Evolutionary conservation across 2,329 filamentous ascomycete species (phyloP).

Genomic region (Aspergillus sp.): DNA sequence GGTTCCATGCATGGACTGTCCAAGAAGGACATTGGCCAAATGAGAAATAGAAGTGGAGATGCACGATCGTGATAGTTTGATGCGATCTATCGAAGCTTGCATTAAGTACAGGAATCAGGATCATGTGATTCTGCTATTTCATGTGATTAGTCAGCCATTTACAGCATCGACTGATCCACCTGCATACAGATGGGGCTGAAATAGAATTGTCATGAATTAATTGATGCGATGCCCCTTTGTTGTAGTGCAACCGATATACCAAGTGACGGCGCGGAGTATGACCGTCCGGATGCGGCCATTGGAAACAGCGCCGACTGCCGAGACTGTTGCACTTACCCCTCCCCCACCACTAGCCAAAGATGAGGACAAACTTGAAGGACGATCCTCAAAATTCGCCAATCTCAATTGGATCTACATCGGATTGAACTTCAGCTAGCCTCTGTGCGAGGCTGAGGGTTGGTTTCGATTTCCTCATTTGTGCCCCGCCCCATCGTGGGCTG

Average conservation of each 20-base stretch:
- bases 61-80: background rate
- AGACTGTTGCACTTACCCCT: background rate
- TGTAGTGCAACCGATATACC: background rate
- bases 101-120: too few species aligned
- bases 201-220: background rate
- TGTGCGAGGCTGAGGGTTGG: background rate
- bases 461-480: background rate
- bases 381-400: constrained; percentile 3
- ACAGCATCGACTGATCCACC: background rate
- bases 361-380: background rate
- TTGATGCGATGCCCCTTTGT: background rate
- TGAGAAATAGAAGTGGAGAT: background rate
- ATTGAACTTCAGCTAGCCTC: background rate
- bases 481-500: constrained; percentile 2
- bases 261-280: background rate
- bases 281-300: background rate
- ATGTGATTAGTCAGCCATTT: background rate
- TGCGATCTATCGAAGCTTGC: background rate
- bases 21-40: background rate
- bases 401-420: background rate
- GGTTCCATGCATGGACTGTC: background rate
- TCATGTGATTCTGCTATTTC: background rate
- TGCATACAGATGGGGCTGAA: background rate
- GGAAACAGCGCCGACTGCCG: background rate
- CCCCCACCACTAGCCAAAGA: background rate